These are phyloP conservation scores for Periconia digitata DNA, from an alignment of 2,329 filamentous ascomycete genomes.

Conservation along the genomic window DNA sequence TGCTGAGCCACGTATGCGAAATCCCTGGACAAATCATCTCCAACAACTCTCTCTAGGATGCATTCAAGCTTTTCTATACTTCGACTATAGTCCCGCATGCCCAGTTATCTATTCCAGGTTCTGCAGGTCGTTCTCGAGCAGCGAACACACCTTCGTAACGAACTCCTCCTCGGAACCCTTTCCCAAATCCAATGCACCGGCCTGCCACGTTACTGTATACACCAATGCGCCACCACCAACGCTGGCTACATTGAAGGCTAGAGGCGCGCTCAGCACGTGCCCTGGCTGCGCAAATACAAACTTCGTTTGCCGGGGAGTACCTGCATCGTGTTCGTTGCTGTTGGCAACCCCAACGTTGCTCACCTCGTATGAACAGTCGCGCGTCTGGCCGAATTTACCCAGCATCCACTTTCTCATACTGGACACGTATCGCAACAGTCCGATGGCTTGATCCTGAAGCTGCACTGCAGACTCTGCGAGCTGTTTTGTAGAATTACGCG, in stretches of 20 bases:
- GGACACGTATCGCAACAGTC: constrained; percentile 46
- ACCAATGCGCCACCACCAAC: constrained; percentile 44
- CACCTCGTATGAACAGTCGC: constrained; percentile 49
- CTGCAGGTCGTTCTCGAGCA: neutral
- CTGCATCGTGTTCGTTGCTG: neutral
- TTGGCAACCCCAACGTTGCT: constrained; percentile 50
- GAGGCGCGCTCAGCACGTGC: constrained; percentile 38
- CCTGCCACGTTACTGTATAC: constrained; percentile 47
- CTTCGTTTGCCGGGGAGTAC: constrained; percentile 27
- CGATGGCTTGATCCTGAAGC: constrained; percentile 46
- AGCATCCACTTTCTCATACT: constrained; percentile 45
- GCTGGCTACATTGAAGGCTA: constrained; percentile 48
- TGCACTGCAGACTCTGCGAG: constrained; percentile 36
- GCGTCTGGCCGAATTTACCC: constrained; percentile 40
- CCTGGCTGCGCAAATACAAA: constrained; percentile 51
- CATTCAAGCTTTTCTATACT: too few relatives aligned
- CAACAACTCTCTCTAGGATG: too few relatives aligned
- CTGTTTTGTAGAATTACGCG: constrained; percentile 30
- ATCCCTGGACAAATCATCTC: too few relatives aligned
- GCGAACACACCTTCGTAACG: constrained; percentile 15
- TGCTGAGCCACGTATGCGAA: neutral
- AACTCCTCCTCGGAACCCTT: constrained; percentile 30
- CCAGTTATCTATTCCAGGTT: neutral
- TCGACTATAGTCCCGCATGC: too few relatives aligned
- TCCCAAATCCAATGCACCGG: constrained; percentile 43